Percentiles rank a stretch among this genome's conserved stretches.
Evolutionary conservation across 1,139 yeast genomes (phyloP).

Genomic region (Wickerhamomyces sp.): DNA sequence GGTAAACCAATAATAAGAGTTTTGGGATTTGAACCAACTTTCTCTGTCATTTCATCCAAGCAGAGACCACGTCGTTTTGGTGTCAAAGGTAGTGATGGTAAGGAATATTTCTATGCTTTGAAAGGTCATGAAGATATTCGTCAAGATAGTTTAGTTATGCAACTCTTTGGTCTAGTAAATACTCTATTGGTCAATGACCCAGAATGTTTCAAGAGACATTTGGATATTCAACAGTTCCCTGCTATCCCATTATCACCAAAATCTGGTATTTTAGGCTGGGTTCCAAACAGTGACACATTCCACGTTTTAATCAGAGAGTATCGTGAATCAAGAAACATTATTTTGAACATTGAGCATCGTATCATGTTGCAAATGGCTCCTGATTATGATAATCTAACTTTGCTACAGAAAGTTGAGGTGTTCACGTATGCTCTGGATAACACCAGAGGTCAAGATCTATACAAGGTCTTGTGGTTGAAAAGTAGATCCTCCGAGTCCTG

Average conservation of each 20-base stretch:
- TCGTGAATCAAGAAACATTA: slow-evolving; percentile 84
- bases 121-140: slow-evolving; percentile 98
- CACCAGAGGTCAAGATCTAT: slow-evolving; percentile 93
- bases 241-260: slow-evolving; percentile 96
- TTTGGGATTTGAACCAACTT: slow-evolving; percentile 70
- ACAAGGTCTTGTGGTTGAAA: slow-evolving; percentile 93
- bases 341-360: slow-evolving; percentile 88
- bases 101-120: slow-evolving; percentile 70
- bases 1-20: slow-evolving; percentile 78
- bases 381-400: slow-evolving; percentile 84
- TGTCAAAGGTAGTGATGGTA: slow-evolving; percentile 87
- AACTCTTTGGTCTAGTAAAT: slow-evolving; percentile 90
- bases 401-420: slow-evolving; percentile 91
- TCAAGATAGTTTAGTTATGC: slow-evolving; percentile 98
- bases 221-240: slow-evolving; percentile 86
- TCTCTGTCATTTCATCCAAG: slow-evolving; percentile 89
- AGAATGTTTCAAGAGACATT: slow-evolving; percentile 92
- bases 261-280: slow-evolving; percentile 97
- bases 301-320: slow-evolving; percentile 90
- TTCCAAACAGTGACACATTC: slow-evolving; percentile 93
- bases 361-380: slow-evolving; percentile 98
- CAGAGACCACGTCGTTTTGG: slow-evolving; percentile 88
- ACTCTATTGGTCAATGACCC: slow-evolving; percentile 86
- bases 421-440: slow-evolving; percentile 94
- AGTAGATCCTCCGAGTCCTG: slow-evolving; percentile 96